Evolutionary conservation across 768 basidiomycete species (phyloP), one percentile per base, ranked within the genome.

Genomic region (Rhodocollybia butyracea): DNA sequence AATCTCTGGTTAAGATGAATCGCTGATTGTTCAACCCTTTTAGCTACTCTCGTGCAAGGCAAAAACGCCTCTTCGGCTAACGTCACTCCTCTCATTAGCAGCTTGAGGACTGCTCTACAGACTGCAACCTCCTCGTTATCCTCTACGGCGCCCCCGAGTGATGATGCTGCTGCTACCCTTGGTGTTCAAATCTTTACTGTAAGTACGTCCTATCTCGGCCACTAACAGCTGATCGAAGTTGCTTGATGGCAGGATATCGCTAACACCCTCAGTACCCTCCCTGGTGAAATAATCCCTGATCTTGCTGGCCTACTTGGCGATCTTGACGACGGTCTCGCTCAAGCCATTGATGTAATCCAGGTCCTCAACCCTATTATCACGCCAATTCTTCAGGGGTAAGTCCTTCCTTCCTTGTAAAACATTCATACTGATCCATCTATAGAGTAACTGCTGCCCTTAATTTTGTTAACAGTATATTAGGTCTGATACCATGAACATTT

Each of bases 361-460:
- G 59, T 32, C n/a, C 62, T 68, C 54, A 60, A 68, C 26, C 64
- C 63, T 26, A 67, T 64, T 38, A 63, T 66, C 22, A 61, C 68
- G 47, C 61, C 55, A 41, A 61, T 70, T n/a, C n/a, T n/a, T n/a
- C n/a, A n/a, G n/a, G n/a, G n/a, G n/a, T n/a, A n/a, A n/a, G n/a
- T n/a, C n/a, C n/a, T n/a, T n/a, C n/a, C n/a, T n/a, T n/a, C n/a
- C n/a, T n/a, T n/a, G n/a, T n/a, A n/a, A n/a, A n/a, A n/a, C n/a
- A n/a, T n/a, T n/a, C n/a, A n/a, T n/a, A n/a, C n/a, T n/a, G n/a
- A n/a, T n/a, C n/a, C n/a, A n/a, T n/a, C n/a, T n/a, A n/a, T n/a
- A n/a, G n/a, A n/a, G n/a, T n/a, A n/a, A n/a, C n/a, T n/a, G n/a
- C n/a, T n/a, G n/a, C n/a, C n/a, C n/a, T n/a, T n/a, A n/a, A n/a